These are phyloP conservation scores for Trichothecium roseum DNA, from an alignment of 2,329 filamentous ascomycete genomes.

Conservation along the genomic window DNA sequence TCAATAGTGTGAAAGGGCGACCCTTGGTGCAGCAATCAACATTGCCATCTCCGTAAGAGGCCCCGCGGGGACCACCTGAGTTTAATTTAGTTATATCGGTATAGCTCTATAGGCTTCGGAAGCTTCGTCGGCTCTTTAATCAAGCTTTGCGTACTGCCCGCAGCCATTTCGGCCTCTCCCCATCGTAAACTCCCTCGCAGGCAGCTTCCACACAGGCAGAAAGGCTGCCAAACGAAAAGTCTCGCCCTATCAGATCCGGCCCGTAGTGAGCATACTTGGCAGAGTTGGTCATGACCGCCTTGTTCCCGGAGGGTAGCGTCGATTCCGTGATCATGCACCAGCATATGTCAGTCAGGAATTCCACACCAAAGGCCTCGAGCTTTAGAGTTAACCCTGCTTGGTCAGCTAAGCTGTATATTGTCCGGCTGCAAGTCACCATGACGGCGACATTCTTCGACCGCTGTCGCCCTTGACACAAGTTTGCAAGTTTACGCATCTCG, in stretches of 20 bases:
- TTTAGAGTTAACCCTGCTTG: conserved; percentile 16
- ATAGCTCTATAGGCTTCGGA: too few relatives aligned
- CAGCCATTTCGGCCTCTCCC: too few relatives aligned
- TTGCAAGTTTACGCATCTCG: conserved; percentile 22
- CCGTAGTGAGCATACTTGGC: conserved; percentile 35
- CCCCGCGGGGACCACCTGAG: too few relatives aligned
- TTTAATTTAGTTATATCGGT: too few relatives aligned
- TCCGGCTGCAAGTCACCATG: conserved; percentile 9
- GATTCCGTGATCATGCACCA: conserved; percentile 36
- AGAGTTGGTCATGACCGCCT: conserved; percentile 32
- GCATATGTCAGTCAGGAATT: conserved; percentile 32
- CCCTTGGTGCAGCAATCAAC: too few relatives aligned
- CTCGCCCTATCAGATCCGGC: conserved; percentile 11
- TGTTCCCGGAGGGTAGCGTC: conserved; percentile 15
- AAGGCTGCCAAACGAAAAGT: conserved; percentile 14
- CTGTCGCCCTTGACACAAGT: conserved; percentile 14
- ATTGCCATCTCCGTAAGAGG: too few relatives aligned
- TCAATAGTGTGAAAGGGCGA: too few relatives aligned
- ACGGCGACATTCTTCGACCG: conserved; percentile 11
- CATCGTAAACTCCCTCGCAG: conserved; percentile 4
- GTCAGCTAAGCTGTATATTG: conserved; percentile 4
- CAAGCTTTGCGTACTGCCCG: too few relatives aligned
- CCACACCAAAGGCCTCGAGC: conserved; percentile 24
- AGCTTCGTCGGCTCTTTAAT: too few relatives aligned
- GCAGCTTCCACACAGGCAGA: conserved; percentile 13